phyloP scores from a whole-genome alignment of 805 yeast species.

The Lipomyces mesembrius region DNA sequence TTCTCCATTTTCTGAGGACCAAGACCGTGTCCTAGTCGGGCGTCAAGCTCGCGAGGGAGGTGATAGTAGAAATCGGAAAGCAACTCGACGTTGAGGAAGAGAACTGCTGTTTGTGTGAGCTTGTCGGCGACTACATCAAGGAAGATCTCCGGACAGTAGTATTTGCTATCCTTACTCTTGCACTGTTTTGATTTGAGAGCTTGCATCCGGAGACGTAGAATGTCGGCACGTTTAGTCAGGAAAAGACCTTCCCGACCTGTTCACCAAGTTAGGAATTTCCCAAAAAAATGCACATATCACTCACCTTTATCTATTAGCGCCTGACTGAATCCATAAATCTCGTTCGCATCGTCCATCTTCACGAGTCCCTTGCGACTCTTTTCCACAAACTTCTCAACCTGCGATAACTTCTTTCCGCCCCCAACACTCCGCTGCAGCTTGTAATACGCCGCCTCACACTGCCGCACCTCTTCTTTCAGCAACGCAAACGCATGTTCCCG shows the following conservation, averaged over 20 bases:
- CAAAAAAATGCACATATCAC: not conserved
- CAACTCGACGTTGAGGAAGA: constrained; percentile 90
- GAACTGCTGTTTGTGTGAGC: constrained; percentile 87
- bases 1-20: constrained; percentile 77
- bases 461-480: constrained; percentile 81
- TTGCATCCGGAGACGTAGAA: constrained; percentile 75
- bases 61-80: constrained; percentile 94
- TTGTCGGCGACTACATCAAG: constrained; percentile 91
- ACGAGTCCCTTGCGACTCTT: constrained; percentile 31
- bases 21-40: constrained; percentile 65
- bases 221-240: constrained; percentile 69
- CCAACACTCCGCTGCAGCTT: constrained; percentile 74
- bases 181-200: constrained; percentile 78
- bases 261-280: not conserved
- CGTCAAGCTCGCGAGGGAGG: constrained; percentile 92
- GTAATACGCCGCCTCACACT: constrained; percentile 70
- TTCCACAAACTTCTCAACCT: constrained; percentile 72
- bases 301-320: constrained; percentile 65
- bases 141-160: constrained; percentile 92
- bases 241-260: constrained; percentile 76
- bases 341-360: constrained; percentile 54
- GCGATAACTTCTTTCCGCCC: constrained; percentile 70
- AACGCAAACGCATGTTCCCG: constrained; percentile 75
- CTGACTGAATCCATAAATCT: constrained; percentile 83
- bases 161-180: constrained; percentile 75